Evolutionary conservation across 495 filamentous ascomycete genomes (phyloP).

Genomic region (Aspergillus bridgeri): DNA sequence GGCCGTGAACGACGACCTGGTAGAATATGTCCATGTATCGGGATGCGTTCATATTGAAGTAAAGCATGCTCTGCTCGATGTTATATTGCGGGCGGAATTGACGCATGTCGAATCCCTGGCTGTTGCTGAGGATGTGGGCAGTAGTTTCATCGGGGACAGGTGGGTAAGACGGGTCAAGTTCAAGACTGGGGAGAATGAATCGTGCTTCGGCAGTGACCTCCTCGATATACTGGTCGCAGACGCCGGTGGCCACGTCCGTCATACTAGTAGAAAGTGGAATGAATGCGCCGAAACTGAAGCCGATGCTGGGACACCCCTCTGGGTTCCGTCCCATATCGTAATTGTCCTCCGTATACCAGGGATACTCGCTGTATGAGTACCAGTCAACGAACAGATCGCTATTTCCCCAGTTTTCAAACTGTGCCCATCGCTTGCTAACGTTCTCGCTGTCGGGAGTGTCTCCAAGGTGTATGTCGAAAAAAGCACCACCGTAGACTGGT

Average conservation of each 20-base stretch:
- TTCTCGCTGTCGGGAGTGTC: neutral
- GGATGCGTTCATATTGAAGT: neutral
- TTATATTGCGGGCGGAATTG: slow-evolving; percentile 2
- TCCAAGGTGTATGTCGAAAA: neutral
- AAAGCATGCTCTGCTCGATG: neutral
- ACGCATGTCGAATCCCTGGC: neutral
- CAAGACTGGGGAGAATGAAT: neutral
- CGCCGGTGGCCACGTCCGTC: neutral
- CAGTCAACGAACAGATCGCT: neutral
- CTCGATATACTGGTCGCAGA: neutral
- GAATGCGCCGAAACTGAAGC: neutral
- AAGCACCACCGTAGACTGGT: neutral
- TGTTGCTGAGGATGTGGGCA: neutral
- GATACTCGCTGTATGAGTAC: neutral
- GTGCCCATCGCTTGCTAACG: neutral
- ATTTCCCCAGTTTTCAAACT: neutral
- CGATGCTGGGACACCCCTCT: slow-evolving; percentile 3
- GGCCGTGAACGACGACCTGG: neutral
- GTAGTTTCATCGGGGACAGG: neutral
- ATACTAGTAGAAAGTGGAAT: neutral
- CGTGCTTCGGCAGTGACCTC: neutral
- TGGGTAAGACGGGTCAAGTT: neutral
- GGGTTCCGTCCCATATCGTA: slow-evolving; percentile 6
- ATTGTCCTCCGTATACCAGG: neutral
- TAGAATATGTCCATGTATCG: neutral